Conservation (phyloP, 441 rosid species). For the Gossypium gossypioides region DNA sequence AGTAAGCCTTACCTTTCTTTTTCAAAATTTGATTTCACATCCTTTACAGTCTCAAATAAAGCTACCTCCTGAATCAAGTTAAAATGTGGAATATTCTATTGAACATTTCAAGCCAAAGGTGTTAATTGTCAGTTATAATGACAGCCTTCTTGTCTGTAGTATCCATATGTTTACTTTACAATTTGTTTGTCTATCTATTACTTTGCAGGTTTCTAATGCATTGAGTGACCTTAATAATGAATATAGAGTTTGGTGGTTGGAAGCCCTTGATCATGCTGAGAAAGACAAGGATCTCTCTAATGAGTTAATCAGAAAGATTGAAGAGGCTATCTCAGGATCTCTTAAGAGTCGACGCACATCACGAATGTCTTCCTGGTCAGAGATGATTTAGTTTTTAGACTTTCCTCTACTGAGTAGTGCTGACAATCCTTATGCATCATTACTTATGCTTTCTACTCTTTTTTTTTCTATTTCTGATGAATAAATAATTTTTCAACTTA, state of each 20-base stretch:
- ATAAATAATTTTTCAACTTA: not conserved
- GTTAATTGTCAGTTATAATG: not conserved
- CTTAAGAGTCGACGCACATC: constrained; percentile 51
- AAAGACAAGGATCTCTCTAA: constrained; percentile 46
- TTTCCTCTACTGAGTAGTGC: constrained; percentile 5
- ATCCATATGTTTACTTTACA: not conserved
- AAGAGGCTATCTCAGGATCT: constrained; percentile 66
- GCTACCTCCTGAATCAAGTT: not conserved
- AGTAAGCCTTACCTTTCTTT: not conserved
- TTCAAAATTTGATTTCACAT: not conserved
- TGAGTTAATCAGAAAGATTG: constrained; percentile 75
- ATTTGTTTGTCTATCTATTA: not conserved
- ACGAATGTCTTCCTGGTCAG: constrained; percentile 51
- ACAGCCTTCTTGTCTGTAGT: not conserved
- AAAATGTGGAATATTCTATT: not conserved
- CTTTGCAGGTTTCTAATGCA: constrained; percentile 58
- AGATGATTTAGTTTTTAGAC: constrained; percentile 12
- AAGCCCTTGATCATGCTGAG: constrained; percentile 62
- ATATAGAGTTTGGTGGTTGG: constrained; percentile 74
- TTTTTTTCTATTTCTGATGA: not conserved
- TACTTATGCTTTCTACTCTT: not conserved
- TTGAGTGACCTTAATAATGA: constrained; percentile 35
- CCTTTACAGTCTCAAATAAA: not conserved
- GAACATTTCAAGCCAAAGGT: not conserved
- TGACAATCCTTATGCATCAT: not conserved